Conservation (phyloP, 2,329 filamentous ascomycete genomes). For the Aureobasidium uvarum region DNA sequence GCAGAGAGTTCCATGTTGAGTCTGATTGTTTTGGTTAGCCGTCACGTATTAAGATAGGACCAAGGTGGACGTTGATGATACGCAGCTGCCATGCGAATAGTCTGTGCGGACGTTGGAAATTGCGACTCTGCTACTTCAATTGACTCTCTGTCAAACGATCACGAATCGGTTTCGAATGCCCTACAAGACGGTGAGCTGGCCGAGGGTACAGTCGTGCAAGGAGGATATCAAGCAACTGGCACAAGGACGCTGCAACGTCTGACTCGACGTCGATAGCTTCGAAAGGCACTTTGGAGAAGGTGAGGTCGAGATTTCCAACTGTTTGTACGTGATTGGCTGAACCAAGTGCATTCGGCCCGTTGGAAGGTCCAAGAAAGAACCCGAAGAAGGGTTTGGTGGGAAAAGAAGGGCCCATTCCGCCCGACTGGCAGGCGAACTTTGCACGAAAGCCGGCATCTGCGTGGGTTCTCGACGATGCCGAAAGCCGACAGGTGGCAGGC, state of each 20-base stretch:
- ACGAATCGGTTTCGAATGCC: not conserved
- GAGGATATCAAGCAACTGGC: not conserved
- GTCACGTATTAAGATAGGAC: not conserved
- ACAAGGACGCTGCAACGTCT: not conserved
- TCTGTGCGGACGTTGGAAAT: slow-evolving; percentile 25
- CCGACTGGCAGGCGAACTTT: slow-evolving; percentile 24
- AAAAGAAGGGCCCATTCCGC: slow-evolving; percentile 1
- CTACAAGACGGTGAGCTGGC: not conserved
- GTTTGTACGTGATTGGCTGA: slow-evolving; percentile 9
- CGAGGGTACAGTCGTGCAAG: not conserved
- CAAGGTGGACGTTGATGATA: slow-evolving; percentile 16
- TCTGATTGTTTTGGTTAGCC: slow-evolving; percentile 14
- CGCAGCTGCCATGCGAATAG: slow-evolving; percentile 16
- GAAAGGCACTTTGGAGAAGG: not conserved
- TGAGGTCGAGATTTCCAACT: slow-evolving; percentile 18
- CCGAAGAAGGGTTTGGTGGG: slow-evolving; percentile 20
- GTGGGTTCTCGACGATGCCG: slow-evolving; percentile 20
- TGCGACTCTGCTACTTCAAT: slow-evolving; percentile 23
- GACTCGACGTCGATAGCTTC: slow-evolving; percentile 6
- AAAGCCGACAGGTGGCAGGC: slow-evolving; percentile 25
- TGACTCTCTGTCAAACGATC: slow-evolving; percentile 22
- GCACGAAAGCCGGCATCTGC: slow-evolving; percentile 19
- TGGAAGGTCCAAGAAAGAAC: not conserved
- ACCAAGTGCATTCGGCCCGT: slow-evolving; percentile 21
- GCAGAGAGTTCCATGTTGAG: slow-evolving; percentile 10